Evolutionary conservation across 2,329 filamentous ascomycete genomes (phyloP).

Genomic region (Incumbomyces delicatus): DNA sequence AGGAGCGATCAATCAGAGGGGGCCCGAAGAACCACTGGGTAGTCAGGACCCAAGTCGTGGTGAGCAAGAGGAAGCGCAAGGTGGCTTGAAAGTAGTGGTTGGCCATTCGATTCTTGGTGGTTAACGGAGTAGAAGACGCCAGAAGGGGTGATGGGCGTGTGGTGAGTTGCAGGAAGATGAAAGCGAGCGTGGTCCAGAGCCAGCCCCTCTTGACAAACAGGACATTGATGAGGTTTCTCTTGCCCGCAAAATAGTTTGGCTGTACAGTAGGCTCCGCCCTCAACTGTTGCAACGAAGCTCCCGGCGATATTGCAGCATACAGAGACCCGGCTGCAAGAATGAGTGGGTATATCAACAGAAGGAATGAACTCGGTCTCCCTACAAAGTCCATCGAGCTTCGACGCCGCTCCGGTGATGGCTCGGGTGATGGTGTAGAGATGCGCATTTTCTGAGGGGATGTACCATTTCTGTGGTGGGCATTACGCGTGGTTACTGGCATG

Average conservation of each 20-base stretch:
- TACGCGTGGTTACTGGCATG: slow-evolving; percentile 5
- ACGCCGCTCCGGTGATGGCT: neutral
- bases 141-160: slow-evolving; percentile 33
- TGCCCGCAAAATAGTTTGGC: slow-evolving; percentile 75
- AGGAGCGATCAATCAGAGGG: slow-evolving; percentile 78
- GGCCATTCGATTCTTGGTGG: slow-evolving; percentile 7
- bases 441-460: slow-evolving; percentile 2
- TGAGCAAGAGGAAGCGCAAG: slow-evolving; percentile 62
- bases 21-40: slow-evolving; percentile 98
- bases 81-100: slow-evolving; percentile 42
- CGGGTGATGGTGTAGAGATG: neutral
- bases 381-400: neutral
- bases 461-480: slow-evolving; percentile 5
- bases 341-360: slow-evolving; percentile 61
- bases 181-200: slow-evolving; percentile 76
- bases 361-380: slow-evolving; percentile 15
- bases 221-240: slow-evolving; percentile 83
- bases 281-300: slow-evolving; percentile 36
- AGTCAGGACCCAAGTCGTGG: slow-evolving; percentile 69
- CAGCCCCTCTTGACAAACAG: slow-evolving; percentile 94
- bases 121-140: neutral
- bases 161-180: slow-evolving; percentile 60
- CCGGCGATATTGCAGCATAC: slow-evolving; percentile 68
- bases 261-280: slow-evolving; percentile 12
- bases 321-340: slow-evolving; percentile 73